Base-by-base conservation (phyloP, 371 early-diverging fungal genomes). In the Fennellomyces sp. region DNA sequence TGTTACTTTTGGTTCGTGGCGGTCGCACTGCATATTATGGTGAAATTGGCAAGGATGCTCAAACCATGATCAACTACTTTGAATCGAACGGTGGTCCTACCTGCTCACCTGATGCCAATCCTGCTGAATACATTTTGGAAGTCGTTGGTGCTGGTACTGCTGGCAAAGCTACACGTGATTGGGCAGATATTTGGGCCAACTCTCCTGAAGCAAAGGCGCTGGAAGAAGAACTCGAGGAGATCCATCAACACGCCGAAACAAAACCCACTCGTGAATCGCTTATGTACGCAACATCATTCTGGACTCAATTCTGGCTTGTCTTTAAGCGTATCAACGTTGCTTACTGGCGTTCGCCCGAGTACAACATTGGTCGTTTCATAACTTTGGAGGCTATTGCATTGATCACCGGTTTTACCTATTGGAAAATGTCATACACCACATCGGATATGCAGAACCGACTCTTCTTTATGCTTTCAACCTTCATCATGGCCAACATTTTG, bases 381-480 rank as follows among this genome's bases (percentile, higher is more conserved):
- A 72, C 73, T 10, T 68, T 77, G 35, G 56, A 74, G 33, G 39
- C 75, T 38, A 61, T 68, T 47, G 74, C 82, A 5, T 64, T 86
- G 6, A 33, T 82, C 19, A 68, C 79, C 26, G 84, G 85, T 52
- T 65, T 83, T 28, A 76, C 80, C 6, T 92, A 84, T 68, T 86
- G 73, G 79, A 78, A 84, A 35, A 66, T 82, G 23, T 72, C 74
- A 13, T 21, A 65, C 47, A 66, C 83, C 15, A 60, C 78, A 3
- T 57, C 75, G 4, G 90, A 88, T 54, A 69, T 86, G 30, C 86
- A 85, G 56, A 86, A 85, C 60, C 77, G 85, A 31, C 74, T 86
- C 13, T 89, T 90, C 58, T 85, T 83, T 12, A 63, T 90, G 27
- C 89, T 89, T 70, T 73, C 79, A 69, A 78, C 86, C 15, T 73